Percentiles rank a stretch among this genome's conserved stretches.
Evolutionary conservation across 768 basidiomycete genomes (phyloP).

Genomic region (Phaffia australis): DNA sequence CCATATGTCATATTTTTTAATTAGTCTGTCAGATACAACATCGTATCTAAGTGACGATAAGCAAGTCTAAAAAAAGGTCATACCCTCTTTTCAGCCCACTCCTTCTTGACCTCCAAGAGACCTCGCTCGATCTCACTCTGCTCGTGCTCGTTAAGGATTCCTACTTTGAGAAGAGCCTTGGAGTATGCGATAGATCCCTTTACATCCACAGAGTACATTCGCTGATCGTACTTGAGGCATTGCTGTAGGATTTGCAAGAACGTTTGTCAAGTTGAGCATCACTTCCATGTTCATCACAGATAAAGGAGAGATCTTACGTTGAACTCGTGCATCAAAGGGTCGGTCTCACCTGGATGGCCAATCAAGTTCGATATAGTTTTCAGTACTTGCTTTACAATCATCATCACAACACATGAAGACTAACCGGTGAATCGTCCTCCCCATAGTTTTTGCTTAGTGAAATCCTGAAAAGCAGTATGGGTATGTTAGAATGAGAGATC

Average conservation of each 20-base stretch:
- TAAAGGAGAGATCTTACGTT: slow-evolving; percentile 15
- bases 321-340: slow-evolving; percentile 28
- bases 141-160: slow-evolving; percentile 71
- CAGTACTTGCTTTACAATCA: background rate
- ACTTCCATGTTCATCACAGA: no score
- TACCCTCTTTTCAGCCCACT: slow-evolving; percentile 74
- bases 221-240: slow-evolving; percentile 83
- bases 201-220: slow-evolving; percentile 87
- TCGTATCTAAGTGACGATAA: background rate
- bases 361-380: background rate
- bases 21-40: background rate
- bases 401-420: background rate
- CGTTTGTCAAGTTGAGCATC: background rate
- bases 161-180: slow-evolving; percentile 64
- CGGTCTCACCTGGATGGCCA: slow-evolving; percentile 17
- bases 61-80: slow-evolving; percentile 27
- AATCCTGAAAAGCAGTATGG: slow-evolving; percentile 2
- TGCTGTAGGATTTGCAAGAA: slow-evolving; percentile 40
- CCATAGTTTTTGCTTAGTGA: slow-evolving; percentile 27
- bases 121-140: slow-evolving; percentile 56
- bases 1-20: background rate
- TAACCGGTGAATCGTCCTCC: slow-evolving; percentile 26
- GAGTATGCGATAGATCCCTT: slow-evolving; percentile 92
- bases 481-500: no score
- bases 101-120: slow-evolving; percentile 59